A percentile compares a stretch with the other conserved stretches of the same genome.
Conservation (phyloP, 495 filamentous ascomycete genomes). For the Penicillium desertorum region DNA sequence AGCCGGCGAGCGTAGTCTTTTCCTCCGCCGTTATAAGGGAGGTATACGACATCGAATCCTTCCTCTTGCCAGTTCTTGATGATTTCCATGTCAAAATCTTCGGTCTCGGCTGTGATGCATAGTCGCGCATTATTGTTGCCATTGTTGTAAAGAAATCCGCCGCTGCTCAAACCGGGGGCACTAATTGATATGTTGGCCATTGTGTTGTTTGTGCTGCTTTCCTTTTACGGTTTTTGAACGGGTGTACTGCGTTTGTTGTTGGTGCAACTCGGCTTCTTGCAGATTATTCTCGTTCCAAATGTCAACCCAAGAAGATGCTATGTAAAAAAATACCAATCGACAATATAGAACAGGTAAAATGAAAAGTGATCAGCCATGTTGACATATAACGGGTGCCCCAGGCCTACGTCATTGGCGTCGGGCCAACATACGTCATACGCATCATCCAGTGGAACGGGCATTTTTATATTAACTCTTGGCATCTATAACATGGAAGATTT, state of each 20-base stretch:
- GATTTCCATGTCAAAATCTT: constrained; percentile 59
- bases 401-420: constrained; percentile 21
- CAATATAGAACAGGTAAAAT: not conserved
- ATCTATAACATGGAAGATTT: not conserved
- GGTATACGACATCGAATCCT: constrained; percentile 63
- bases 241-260: not conserved
- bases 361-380: constrained; percentile 1
- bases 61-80: constrained; percentile 62
- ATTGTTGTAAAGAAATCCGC: constrained; percentile 45
- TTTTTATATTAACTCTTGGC: constrained; percentile 9
- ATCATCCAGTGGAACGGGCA: not conserved
- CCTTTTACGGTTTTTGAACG: not conserved
- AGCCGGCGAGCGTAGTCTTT: constrained; percentile 55
- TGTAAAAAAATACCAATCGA: not conserved
- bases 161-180: constrained; percentile 34
- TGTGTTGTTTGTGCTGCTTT: constrained; percentile 2
- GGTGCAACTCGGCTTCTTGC: not conserved
- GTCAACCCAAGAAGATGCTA: not conserved
- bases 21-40: constrained; percentile 54
- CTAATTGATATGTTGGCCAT: constrained; percentile 46
- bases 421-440: constrained; percentile 18
- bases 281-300: not conserved
- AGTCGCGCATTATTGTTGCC: constrained; percentile 52
- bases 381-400: constrained; percentile 15
- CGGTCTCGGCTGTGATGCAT: constrained; percentile 62